Base-by-base conservation (phyloP, 2,329 filamentous ascomycete genomes). In the Hymenoscyphus fraxineus region DNA sequence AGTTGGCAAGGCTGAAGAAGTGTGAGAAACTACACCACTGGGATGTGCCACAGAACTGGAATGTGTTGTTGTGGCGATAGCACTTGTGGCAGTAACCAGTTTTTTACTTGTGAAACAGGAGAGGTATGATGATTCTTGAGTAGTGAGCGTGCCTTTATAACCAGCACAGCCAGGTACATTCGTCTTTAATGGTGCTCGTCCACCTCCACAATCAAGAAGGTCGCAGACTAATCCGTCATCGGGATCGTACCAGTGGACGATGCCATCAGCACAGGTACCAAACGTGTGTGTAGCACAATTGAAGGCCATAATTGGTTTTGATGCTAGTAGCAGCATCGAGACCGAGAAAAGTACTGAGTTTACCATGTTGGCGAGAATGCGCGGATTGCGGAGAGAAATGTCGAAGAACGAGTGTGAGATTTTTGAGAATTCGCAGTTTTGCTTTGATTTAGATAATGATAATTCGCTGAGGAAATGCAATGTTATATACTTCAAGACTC, bases 331-430 rank as follows among this genome's bases (percentile, higher is more conserved):
- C 44, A 22, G 19, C 44, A 51, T 51, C 22, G 44, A 12, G 22
- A 19, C 19, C 22, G 44, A 51, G n/a, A 51, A n/a, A 12, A 51
- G 44, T 27, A 51, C 22, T 22, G 44, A 51, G n/a, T 22, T 51
- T 10, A 51, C n/a, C 80, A 65, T 80, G 58, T 82, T 79, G 70
- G 83, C 84, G 64, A 83, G 81, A 0, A 82, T 80, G 19, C 10
- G n/a, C n/a, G 35, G 16, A 44, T 44, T 44, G n/a, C 9, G 19
- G 22, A 51, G 10, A 22, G 44, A 5, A 27, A 1, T 27, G 2
- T 27, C 27, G n/a, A 13, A 47, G 19, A 47, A 47, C 41, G 41
- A 47, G 10, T 47, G 16, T 47, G 22, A 22, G 19, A 12, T 51
- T 51, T n/a, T 4, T 22, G 19, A 51, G 7, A 10, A 51, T 12